These are phyloP conservation scores for Cicer chorassanicum DNA, from an alignment of 306 rosid species.

Conservation along the genomic window DNA sequence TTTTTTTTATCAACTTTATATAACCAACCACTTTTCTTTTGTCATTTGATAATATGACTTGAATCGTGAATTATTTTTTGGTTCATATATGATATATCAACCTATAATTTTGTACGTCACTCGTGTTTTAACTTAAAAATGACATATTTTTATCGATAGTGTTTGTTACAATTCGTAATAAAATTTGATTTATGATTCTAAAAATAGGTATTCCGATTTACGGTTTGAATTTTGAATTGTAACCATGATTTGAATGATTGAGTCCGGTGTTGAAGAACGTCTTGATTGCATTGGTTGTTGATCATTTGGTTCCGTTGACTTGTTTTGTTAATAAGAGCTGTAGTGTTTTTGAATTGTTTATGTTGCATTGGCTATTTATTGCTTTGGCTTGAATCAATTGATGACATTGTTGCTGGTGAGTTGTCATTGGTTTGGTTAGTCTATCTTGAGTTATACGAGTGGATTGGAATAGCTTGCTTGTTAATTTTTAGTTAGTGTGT, in stretches of 20 bases:
- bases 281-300: conserved; percentile 9
- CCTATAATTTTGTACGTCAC: too few species aligned
- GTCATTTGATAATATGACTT: too few species aligned
- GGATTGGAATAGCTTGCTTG: not conserved
- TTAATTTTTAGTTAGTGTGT: not conserved
- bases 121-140: too few species aligned
- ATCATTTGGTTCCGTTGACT: conserved; percentile 17
- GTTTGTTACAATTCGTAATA: too few species aligned
- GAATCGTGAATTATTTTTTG: too few species aligned
- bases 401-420: conserved; percentile 22
- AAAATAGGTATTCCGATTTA: too few species aligned
- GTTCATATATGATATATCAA: too few species aligned
- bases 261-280: not conserved
- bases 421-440: conserved; percentile 16
- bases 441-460: conserved; percentile 15
- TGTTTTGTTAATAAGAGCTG: conserved; percentile 22
- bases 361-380: conserved; percentile 11
- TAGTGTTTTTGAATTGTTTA: not conserved
- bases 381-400: conserved; percentile 27
- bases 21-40: too few species aligned
- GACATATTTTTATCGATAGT: too few species aligned
- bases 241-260: not conserved
- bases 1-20: too few species aligned
- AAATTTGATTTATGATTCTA: too few species aligned
- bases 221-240: too few species aligned